These are phyloP conservation scores for Heterobasidion occidentale DNA, from an alignment of 1,284 basidiomycete genomes.

Conservation along the genomic window DNA sequence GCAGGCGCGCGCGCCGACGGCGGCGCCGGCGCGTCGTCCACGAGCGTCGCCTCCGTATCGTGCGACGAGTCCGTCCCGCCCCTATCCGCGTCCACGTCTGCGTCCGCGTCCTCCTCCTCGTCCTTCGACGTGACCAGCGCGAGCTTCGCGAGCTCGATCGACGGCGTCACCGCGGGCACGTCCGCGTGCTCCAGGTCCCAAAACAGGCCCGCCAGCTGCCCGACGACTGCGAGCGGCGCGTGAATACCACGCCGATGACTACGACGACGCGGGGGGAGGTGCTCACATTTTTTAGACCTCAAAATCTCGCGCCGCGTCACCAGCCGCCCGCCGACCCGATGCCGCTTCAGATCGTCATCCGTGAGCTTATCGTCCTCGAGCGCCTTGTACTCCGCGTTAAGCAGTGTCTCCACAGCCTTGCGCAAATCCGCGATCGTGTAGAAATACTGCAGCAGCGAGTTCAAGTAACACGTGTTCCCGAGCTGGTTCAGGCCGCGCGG, in stretches of 20 bases:
- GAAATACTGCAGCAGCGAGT: conserved; percentile 59
- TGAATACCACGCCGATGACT: too few species aligned
- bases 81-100: conserved; percentile 42
- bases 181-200: conserved; percentile 67
- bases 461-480: neutral
- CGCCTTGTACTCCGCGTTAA: conserved; percentile 43
- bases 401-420: conserved; percentile 62
- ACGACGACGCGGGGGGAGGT: too few species aligned
- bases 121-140: conserved; percentile 86
- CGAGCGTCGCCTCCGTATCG: conserved; percentile 77
- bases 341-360: conserved; percentile 72
- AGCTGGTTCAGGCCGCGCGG: conserved; percentile 28
- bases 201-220: conserved; percentile 74
- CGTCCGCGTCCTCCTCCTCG: conserved; percentile 63
- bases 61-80: conserved; percentile 73
- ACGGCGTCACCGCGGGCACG: conserved; percentile 68
- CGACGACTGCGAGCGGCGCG: conserved; percentile 53
- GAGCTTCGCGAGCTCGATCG: conserved; percentile 85
- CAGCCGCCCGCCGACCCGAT: conserved; percentile 80
- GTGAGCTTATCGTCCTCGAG: conserved; percentile 63
- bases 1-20: neutral
- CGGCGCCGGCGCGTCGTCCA: conserved; percentile 49
- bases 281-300: conserved; percentile 77
- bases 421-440: conserved; percentile 90
- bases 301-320: conserved; percentile 76